Conservation (phyloP, 805 yeast species). For the Sugiyamaella americana region DNA sequence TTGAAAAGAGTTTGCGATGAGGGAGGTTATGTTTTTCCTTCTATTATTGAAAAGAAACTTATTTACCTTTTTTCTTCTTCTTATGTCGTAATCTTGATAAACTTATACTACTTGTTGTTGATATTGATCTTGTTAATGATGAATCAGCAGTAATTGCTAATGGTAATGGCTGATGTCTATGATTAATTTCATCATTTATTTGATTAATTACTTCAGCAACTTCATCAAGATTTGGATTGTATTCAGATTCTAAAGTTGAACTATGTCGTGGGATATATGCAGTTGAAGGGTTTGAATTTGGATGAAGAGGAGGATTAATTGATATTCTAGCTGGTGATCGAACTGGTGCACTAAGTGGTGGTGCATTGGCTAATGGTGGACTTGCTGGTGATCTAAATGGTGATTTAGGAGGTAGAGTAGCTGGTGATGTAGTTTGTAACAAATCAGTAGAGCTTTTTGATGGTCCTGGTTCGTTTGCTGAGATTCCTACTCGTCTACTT, state of each 20-base stretch:
- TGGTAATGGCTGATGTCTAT: too few species aligned
- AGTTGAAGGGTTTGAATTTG: too few species aligned
- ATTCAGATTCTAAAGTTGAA: too few species aligned
- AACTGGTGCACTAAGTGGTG: too few species aligned
- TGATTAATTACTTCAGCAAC: too few species aligned
- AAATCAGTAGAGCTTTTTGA: background rate
- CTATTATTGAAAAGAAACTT: too few species aligned
- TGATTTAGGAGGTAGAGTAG: background rate
- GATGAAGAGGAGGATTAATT: too few species aligned
- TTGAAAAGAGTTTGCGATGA: constrained; percentile 28
- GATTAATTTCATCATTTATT: too few species aligned
- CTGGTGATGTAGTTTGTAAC: background rate
- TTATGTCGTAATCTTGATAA: background rate
- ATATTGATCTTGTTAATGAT: background rate
- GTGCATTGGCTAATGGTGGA: too few species aligned
- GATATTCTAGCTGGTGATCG: too few species aligned
- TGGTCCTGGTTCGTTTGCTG: background rate
- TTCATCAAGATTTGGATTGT: too few species aligned
- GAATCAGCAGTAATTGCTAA: background rate
- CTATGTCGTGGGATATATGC: background rate
- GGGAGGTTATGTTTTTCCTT: background rate
- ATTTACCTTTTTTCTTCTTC: background rate
- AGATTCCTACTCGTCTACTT: background rate
- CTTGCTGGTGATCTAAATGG: background rate
- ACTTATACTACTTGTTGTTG: background rate